Percentiles rank a stretch among this genome's conserved stretches.
Evolutionary conservation across 148 eudicot species (phyloP).

Genomic region (Rhododendron kiyosumense): DNA sequence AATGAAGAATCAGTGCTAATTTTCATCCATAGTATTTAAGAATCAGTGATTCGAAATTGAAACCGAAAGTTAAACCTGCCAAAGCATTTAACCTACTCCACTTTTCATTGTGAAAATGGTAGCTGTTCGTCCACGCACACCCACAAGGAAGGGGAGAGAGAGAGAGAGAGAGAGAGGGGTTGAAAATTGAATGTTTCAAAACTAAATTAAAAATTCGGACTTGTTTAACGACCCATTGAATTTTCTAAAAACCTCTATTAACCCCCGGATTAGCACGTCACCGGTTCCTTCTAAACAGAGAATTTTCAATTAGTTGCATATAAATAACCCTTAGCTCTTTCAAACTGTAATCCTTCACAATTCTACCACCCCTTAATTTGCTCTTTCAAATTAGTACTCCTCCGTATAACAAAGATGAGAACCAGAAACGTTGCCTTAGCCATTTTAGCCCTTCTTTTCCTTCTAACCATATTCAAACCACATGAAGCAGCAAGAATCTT

Average conservation of each 20-base stretch:
- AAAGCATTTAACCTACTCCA: not conserved
- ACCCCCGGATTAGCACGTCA: not conserved
- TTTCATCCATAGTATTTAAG: too few relatives aligned
- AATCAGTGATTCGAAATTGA: too few relatives aligned
- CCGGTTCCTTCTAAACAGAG: not conserved
- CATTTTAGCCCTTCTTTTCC: constrained; percentile 5
- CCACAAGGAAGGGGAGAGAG: not conserved
- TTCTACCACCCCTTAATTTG: too few relatives aligned
- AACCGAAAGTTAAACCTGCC: not conserved
- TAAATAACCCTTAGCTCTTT: too few relatives aligned
- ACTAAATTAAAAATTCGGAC: not conserved
- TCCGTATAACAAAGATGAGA: constrained; percentile 3
- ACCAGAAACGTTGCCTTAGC: not conserved
- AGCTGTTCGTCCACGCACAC: not conserved
- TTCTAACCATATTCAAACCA: constrained; percentile 7
- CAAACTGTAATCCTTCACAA: too few relatives aligned
- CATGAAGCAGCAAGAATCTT: constrained; percentile 8
- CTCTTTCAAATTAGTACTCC: not conserved
- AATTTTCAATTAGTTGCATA: not conserved
- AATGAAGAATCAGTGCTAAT: not conserved
- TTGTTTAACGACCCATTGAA: not conserved
- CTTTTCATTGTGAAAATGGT: not conserved
- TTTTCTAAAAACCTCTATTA: not conserved
- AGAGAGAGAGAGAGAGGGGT: not conserved
- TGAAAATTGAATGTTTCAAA: not conserved